These are phyloP conservation scores for Penicillium goetzii DNA, from an alignment of 495 filamentous ascomycete species.

Conservation along the genomic window DNA sequence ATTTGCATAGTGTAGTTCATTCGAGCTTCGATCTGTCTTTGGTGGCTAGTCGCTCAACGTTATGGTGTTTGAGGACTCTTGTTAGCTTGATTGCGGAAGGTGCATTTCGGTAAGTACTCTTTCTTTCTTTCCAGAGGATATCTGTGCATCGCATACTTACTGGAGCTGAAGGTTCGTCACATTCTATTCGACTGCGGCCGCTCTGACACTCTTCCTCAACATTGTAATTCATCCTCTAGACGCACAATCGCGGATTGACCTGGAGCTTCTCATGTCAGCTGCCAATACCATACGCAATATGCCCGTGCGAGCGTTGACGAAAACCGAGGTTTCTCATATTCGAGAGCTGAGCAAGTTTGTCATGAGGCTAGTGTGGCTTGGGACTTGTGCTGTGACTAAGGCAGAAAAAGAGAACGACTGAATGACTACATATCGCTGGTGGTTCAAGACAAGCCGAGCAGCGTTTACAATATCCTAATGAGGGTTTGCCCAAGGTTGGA, in stretches of 20 bases:
- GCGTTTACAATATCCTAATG: not conserved
- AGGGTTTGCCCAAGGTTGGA: not conserved
- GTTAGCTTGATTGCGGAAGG: constrained; percentile 8
- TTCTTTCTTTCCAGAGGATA: not conserved
- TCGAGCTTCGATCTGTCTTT: constrained; percentile 30
- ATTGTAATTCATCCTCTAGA: constrained; percentile 27
- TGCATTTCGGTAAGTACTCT: constrained; percentile 20
- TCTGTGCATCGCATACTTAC: not conserved
- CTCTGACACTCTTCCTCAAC: constrained; percentile 24
- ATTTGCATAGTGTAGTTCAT: constrained; percentile 28
- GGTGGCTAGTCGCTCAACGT: constrained; percentile 23
- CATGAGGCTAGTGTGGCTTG: constrained; percentile 28
- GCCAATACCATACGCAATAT: constrained; percentile 21
- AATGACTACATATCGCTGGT: not conserved
- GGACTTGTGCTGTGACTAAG: constrained; percentile 25
- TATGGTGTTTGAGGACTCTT: constrained; percentile 19
- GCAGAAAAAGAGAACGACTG: constrained; percentile 1
- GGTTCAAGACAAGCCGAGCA: not conserved
- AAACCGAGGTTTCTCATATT: constrained; percentile 7
- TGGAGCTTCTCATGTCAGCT: constrained; percentile 26
- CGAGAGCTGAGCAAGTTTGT: constrained; percentile 16
- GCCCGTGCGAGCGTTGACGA: constrained; percentile 3
- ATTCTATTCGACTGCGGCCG: constrained; percentile 18
- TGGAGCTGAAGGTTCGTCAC: constrained; percentile 20
- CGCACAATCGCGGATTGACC: constrained; percentile 15